Evolutionary conservation across 2,329 filamentous ascomycete species (phyloP).

Genomic region (Cladosporium sp.): DNA sequence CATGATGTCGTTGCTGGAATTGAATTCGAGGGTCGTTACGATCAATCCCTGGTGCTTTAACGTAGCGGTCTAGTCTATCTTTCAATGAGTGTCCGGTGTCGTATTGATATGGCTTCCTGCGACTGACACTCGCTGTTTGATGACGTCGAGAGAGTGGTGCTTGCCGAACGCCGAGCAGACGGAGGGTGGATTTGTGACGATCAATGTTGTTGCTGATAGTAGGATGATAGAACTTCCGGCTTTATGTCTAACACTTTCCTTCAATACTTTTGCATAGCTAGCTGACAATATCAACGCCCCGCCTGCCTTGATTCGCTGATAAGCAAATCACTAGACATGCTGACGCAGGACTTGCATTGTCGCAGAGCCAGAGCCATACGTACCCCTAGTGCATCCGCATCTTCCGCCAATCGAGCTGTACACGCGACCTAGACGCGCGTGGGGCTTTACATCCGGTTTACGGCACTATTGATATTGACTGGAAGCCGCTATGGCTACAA

Average conservation of each 20-base stretch:
- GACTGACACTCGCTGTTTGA: background rate
- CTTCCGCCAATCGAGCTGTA: background rate
- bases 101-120: background rate
- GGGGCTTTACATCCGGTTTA: background rate
- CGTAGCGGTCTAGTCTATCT: background rate
- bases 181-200: no score
- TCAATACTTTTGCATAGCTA: background rate
- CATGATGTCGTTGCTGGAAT: conserved; percentile 42
- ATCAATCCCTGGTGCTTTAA: background rate
- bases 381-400: background rate
- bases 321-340: background rate
- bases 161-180: background rate
- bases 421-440: background rate
- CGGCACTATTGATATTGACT: no score
- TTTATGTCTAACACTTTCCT: background rate
- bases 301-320: background rate
- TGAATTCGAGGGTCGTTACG: background rate
- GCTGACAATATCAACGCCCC: background rate
- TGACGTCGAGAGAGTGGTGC: background rate
- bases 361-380: background rate
- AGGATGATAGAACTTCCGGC: background rate
- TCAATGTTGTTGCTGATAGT: no score
- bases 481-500: conserved; percentile 3
- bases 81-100: background rate
- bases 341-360: background rate